These are phyloP conservation scores for Emmonsiellopsis sp. DNA, from an alignment of 2,329 filamentous ascomycete genomes.

Conservation along the genomic window DNA sequence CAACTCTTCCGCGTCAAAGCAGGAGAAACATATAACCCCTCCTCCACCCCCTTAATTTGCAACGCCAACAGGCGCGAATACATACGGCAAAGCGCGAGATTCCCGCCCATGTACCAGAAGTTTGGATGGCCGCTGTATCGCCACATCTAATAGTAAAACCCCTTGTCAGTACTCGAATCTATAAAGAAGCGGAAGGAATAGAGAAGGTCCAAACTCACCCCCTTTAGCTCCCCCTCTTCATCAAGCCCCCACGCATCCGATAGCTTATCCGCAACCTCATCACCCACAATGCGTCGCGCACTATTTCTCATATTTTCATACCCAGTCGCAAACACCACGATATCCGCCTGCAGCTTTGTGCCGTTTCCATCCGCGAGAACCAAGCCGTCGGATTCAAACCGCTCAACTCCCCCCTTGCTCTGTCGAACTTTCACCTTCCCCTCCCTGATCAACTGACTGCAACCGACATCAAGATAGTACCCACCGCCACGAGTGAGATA, in stretches of 20 bases:
- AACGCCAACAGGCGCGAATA: constrained; percentile 47
- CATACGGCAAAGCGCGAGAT: constrained; percentile 53
- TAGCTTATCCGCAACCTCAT: constrained; percentile 50
- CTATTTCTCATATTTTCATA: constrained; percentile 62
- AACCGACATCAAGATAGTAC: constrained; percentile 52
- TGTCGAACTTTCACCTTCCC: constrained; percentile 55
- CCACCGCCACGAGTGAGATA: constrained; percentile 45
- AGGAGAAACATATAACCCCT: constrained; percentile 22
- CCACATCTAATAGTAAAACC: constrained; percentile 32
- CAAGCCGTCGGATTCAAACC: constrained; percentile 40
- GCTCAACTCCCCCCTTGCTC: constrained; percentile 43
- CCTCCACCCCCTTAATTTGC: constrained; percentile 41
- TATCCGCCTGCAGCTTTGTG: constrained; percentile 47
- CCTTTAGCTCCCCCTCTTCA: constrained; percentile 45
- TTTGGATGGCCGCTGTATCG: constrained; percentile 52
- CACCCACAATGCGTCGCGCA: constrained; percentile 53
- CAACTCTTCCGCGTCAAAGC: neutral
- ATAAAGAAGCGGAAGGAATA: neutral
- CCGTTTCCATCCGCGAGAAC: constrained; percentile 48
- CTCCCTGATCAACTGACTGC: constrained; percentile 45
- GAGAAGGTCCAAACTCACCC: constrained; percentile 17
- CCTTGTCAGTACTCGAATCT: neutral
- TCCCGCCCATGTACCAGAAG: constrained; percentile 60
- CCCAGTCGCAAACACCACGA: constrained; percentile 55
- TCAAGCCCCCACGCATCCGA: constrained; percentile 55